These are phyloP conservation scores for Santalum album DNA, from an alignment of 164 flowering plant species.

Conservation along the genomic window DNA sequence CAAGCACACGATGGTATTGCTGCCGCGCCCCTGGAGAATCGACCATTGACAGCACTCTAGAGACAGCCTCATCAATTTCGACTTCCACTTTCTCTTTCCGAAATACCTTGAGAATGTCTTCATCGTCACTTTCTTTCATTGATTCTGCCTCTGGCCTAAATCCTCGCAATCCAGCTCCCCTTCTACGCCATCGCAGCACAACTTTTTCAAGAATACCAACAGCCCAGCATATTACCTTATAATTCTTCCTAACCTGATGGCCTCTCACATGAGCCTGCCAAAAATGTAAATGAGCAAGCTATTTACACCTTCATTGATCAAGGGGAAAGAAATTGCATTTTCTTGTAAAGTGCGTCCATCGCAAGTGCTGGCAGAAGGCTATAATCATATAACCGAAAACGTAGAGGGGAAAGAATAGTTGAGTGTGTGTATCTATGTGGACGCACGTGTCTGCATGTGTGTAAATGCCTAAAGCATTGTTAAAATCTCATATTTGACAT, in stretches of 20 bases:
- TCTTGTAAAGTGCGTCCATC: no score
- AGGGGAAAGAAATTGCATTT: no score
- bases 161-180: constrained; percentile 79
- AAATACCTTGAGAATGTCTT: constrained; percentile 67
- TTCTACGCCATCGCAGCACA: constrained; percentile 79
- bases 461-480: no score
- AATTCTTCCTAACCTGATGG: constrained; percentile 78
- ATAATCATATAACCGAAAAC: no score
- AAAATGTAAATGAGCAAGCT: neutral
- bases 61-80: constrained; percentile 65
- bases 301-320: no score
- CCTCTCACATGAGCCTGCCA: constrained; percentile 94
- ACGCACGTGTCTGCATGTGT: no score
- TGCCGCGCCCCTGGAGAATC: constrained; percentile 75
- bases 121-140: constrained; percentile 67
- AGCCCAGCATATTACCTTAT: constrained; percentile 74
- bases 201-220: constrained; percentile 82
- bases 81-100: constrained; percentile 78
- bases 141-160: constrained; percentile 42
- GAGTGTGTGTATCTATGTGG: no score
- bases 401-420: no score
- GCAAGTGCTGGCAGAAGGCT: no score
- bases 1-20: constrained; percentile 80
- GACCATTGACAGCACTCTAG: constrained; percentile 78
- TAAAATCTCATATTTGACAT: no score